Conservation (phyloP, 2,329 filamentous ascomycete genomes). For the Sclerotinia sclerotiorum region DNA sequence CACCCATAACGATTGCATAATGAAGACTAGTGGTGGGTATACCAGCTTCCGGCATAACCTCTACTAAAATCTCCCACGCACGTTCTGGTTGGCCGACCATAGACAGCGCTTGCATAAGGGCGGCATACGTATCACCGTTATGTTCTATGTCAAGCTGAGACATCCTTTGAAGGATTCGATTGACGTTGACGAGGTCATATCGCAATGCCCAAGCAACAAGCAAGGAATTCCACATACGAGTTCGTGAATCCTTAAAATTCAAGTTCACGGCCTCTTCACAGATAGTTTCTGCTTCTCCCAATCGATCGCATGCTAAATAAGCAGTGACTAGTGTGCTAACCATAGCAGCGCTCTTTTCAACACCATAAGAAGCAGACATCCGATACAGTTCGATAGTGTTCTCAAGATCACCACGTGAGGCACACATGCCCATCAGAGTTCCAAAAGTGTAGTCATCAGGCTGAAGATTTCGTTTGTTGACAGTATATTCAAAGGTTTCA, state of each 20-base stretch:
- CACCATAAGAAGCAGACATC: constrained; percentile 54
- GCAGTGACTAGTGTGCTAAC: constrained; percentile 65
- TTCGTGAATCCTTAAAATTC: constrained; percentile 52
- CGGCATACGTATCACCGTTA: constrained; percentile 59
- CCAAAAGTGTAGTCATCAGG: constrained; percentile 67
- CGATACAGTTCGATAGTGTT: constrained; percentile 65
- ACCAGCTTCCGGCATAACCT: constrained; percentile 50
- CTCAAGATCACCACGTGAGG: constrained; percentile 70
- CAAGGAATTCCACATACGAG: constrained; percentile 76
- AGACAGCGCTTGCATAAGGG: constrained; percentile 58
- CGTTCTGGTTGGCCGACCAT: constrained; percentile 53
- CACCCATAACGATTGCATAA: constrained; percentile 54
- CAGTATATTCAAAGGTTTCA: constrained; percentile 61
- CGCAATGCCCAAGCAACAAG: constrained; percentile 67
- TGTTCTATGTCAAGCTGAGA: constrained; percentile 49
- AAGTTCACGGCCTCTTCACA: constrained; percentile 56
- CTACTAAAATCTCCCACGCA: constrained; percentile 53
- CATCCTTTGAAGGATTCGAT: constrained; percentile 57
- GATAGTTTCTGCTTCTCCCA: constrained; percentile 57
- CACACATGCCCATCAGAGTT: constrained; percentile 71
- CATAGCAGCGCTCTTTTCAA: constrained; percentile 58
- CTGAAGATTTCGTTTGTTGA: constrained; percentile 45
- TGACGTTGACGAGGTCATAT: constrained; percentile 56
- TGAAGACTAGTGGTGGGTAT: constrained; percentile 49
- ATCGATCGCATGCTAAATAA: constrained; percentile 58